Percentiles rank a stretch among this genome's conserved stretches.
phyloP scores from a whole-genome alignment of 2,329 filamentous ascomycete genomes.

The Chaetomium olivaceum region DNA sequence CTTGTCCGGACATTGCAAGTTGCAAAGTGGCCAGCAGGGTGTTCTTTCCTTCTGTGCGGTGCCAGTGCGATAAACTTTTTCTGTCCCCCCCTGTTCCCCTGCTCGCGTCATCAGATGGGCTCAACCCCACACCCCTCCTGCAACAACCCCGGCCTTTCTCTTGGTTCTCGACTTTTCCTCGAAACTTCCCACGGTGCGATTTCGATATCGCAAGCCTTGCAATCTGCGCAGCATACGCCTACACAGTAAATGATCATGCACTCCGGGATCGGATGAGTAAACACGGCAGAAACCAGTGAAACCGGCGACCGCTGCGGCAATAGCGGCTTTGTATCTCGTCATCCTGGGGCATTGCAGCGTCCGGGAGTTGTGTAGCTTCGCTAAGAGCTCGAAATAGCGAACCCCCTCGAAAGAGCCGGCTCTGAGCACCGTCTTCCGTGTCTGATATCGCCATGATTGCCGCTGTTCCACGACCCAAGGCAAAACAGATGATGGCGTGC shows the following conservation, averaged over 20 bases:
- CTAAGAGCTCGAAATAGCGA: constrained; percentile 6
- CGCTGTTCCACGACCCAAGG: constrained; percentile 5
- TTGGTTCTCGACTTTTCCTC: neutral
- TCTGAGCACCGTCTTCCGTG: constrained; percentile 17
- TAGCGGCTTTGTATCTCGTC: constrained; percentile 15
- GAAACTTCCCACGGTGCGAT: neutral
- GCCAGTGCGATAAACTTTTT: constrained; percentile 17
- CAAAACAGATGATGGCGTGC: constrained; percentile 19
- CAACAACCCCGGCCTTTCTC: constrained; percentile 2
- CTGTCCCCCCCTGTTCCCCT: neutral
- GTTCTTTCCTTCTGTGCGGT: constrained; percentile 15
- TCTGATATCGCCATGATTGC: constrained; percentile 20
- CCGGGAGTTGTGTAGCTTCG: constrained; percentile 24
- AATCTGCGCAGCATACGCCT: neutral
- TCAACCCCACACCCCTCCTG: constrained; percentile 3
- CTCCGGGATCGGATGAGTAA: constrained; percentile 5
- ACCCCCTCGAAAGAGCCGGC: constrained; percentile 15
- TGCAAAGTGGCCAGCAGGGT: neutral
- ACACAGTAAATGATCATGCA: no score
- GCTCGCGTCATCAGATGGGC: constrained; percentile 13
- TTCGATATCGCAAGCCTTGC: neutral
- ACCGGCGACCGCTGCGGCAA: neutral
- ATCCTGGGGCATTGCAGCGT: constrained; percentile 12
- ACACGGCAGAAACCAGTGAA: neutral
- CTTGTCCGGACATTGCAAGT: neutral